Evolutionary conservation across 768 basidiomycete species (phyloP), one percentile per base, ranked within the genome.

Genomic region (Leccinum barrowsii): DNA sequence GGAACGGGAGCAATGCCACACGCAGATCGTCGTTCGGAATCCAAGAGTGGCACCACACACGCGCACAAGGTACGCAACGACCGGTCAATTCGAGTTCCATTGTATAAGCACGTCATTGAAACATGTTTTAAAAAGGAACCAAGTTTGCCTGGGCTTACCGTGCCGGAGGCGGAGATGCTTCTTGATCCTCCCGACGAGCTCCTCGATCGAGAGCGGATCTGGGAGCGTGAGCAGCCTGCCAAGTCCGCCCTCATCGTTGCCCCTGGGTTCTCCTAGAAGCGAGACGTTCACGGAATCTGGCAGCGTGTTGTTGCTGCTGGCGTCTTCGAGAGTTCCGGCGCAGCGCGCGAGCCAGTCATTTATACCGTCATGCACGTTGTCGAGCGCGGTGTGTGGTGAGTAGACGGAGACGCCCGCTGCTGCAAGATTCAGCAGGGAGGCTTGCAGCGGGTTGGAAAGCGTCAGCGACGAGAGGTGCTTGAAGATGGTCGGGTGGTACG

Each of bases 401-500:
- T 90, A 96, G 5, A 98, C 81, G 1, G 88, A 89, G 56, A 98
- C 87, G 1, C 94, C 94, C 12, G 84, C 79, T 1, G 91, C 87
- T 0, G 87, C 86, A 60, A 94, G 92, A 56, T 77, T 81, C 5
- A 98, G 81, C 1, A 98, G 80, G 4, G 88, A 89, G 2, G 82
- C 72, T 74, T 96, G 94, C 8, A 98, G 77, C 0, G 93, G 83
- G 61, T 87, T 87, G 42, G 82, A 70, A 56, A 95, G 81, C 0
- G 90, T 94, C 60, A 98, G 61, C 26, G 92, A 85, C 44, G 86
- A 76, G 51, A 94, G 75, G 8, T 85, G 85, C 48, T 77, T 81
- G 79, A 94, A 94, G 64, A 94, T 88, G 2, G 90, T 82, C 5
- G 93, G 89, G 71, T 94, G 94, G 75, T 95, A 95, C 22, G 89